Evolutionary conservation across 208 protist species (phyloP).

Genomic region (Perkinsela sp.): DNA sequence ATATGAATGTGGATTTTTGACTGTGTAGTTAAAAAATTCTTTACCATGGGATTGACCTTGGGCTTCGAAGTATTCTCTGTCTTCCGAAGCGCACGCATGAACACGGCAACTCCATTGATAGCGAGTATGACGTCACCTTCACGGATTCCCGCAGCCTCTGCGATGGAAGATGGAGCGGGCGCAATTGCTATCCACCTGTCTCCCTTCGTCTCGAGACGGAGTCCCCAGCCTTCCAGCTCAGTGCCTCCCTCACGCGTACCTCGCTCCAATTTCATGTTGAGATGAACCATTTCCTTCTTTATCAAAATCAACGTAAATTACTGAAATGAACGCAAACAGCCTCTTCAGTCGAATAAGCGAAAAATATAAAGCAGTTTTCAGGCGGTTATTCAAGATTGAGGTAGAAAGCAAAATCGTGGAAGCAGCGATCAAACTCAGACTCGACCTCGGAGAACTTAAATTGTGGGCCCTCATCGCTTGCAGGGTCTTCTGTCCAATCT

Average conservation of each 20-base stretch:
- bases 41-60: background rate
- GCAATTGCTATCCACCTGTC: background rate
- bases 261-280: background rate
- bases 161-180: background rate
- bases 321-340: too few relatives aligned
- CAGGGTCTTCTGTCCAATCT: constrained; percentile 62
- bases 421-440: constrained; percentile 59
- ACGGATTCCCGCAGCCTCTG: background rate
- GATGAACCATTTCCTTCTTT: background rate
- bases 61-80: background rate
- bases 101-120: background rate
- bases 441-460: constrained; percentile 63
- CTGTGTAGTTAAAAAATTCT: background rate
- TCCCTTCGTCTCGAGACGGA: background rate
- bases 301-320: too few relatives aligned
- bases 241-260: background rate
- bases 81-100: background rate
- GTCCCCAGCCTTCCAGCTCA: background rate
- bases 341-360: too few relatives aligned
- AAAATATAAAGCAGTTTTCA: too few relatives aligned
- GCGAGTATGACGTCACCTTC: background rate
- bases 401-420: constrained; percentile 60
- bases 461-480: constrained; percentile 45
- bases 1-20: background rate
- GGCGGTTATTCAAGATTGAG: constrained; percentile 60